A percentile compares a stretch with the other conserved stretches of the same genome.
Conservation (phyloP, 2,329 filamentous ascomycete genomes). For the Harringtonia lauricola region DNA sequence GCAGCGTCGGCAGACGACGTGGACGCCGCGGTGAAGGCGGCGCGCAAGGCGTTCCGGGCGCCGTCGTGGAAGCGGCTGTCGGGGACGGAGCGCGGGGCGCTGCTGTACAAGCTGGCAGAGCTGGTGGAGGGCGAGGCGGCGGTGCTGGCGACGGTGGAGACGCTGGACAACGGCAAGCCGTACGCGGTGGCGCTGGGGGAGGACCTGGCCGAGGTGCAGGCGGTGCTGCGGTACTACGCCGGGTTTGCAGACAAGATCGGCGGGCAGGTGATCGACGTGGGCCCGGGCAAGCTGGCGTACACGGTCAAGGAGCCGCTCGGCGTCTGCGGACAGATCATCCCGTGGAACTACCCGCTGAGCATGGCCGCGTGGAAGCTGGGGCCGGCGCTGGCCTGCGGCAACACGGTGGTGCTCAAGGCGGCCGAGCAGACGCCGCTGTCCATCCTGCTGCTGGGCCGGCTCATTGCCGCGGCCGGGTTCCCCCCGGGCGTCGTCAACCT, state of each 20-base stretch:
- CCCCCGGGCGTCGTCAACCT: conserved; percentile 67
- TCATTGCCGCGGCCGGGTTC: conserved; percentile 64
- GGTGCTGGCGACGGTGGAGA: conserved; percentile 44
- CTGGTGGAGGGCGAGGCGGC: conserved; percentile 54
- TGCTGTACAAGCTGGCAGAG: conserved; percentile 61
- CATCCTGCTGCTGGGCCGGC: conserved; percentile 48
- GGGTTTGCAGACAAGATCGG: conserved; percentile 73
- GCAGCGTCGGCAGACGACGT: conserved; percentile 57
- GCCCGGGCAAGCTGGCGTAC: conserved; percentile 61
- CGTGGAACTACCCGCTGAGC: conserved; percentile 70
- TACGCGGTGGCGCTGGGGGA: conserved; percentile 53
- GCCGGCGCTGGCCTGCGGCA: conserved; percentile 54
- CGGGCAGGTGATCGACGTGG: conserved; percentile 66
- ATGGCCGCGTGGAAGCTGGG: conserved; percentile 73
- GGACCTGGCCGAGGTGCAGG: conserved; percentile 40
- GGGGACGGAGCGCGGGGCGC: conserved; percentile 53
- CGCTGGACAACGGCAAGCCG: conserved; percentile 74
- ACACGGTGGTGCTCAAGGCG: conserved; percentile 52
- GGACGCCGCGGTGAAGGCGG: conserved; percentile 57
- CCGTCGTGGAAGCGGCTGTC: conserved; percentile 57
- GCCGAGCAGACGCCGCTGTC: conserved; percentile 55
- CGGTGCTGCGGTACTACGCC: conserved; percentile 61
- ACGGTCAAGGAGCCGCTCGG: conserved; percentile 67
- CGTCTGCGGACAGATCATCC: conserved; percentile 67
- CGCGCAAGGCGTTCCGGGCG: conserved; percentile 55